Base-by-base conservation (phyloP, 768 basidiomycete genomes). In the Zangia roseola region DNA sequence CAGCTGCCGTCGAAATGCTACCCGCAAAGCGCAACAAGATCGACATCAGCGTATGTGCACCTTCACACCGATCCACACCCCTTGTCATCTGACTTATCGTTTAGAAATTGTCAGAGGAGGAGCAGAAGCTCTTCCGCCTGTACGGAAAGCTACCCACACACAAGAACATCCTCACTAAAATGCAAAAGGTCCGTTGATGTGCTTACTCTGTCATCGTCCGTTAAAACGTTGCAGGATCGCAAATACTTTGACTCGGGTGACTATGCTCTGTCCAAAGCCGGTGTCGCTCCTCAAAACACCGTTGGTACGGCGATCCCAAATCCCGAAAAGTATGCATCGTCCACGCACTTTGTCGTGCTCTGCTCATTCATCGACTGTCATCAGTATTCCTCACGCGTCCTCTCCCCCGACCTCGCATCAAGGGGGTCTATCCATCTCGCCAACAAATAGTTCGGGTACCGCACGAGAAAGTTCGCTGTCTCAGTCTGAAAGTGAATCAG, bases 241-340 rank as follows among this genome's bases (percentile, higher is more conserved):
- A 98, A 98, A 72, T 99, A 93, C 74, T 99, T 99, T 69, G 97
- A 98, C 72, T 98, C 95, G 47, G 97, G 97, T 49, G 97, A 99
- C 69, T 98, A 98, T 64, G 94, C 94, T 25, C 77, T 99, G 57
- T 93, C 92, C 43, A 97, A 98, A 70, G 97, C 97, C 3, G 89
- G 97, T 23, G 85, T 88, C 40, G 78, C 86, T n/a, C 86, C 91
- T 40, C 90, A 91, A 68, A 89, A 79, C 55, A 78, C 83, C 3
- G 92, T 97, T 47, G 97, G 97, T 24, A 98, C 94, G 9, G 91
- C 93, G 30, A 97, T 97, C 57, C 95, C 97, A n/a, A 94, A 90
- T 69, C 94, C 97, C 24, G 91, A 97, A 72, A 91, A 91, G 94
- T 95, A 64, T 54, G 90, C 74, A 41, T 26, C 9, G 0, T 26